Evolutionary conservation across 306 rosid genomes (phyloP).

Genomic region (Cercis canadensis): DNA sequence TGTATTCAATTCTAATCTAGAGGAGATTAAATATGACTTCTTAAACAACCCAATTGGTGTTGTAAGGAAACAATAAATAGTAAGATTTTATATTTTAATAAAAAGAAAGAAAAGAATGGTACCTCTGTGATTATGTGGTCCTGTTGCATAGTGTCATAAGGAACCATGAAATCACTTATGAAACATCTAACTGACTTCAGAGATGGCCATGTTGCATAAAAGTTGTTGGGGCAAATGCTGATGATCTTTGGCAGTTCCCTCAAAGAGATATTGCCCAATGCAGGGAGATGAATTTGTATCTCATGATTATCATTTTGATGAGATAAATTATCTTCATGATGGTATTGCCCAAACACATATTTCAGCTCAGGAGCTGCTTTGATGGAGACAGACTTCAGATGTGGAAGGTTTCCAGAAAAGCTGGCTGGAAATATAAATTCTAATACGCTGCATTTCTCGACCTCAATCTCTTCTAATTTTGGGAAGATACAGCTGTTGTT

Average conservation of each 20-base stretch:
- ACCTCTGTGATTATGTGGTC: no score
- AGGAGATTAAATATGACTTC: no score
- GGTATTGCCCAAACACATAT: constrained; percentile 2
- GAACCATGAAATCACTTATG: no score
- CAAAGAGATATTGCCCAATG: neutral
- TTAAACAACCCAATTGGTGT: no score
- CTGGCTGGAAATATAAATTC: no score
- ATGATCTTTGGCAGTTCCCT: neutral
- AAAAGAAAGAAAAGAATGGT: no score
- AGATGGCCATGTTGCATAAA: neutral
- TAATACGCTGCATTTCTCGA: neutral
- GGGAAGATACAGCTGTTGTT: neutral
- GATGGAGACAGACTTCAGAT: no score
- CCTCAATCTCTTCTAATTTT: neutral
- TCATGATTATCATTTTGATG: neutral
- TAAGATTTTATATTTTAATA: no score
- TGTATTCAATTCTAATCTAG: no score
- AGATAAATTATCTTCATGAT: neutral
- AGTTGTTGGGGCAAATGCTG: neutral
- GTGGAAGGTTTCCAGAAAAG: no score
- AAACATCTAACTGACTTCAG: accelerated
- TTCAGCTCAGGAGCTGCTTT: neutral
- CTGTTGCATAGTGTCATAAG: no score
- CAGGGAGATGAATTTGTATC: neutral
- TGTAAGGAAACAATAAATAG: no score